These are phyloP conservation scores for Cinnamomum micranthum DNA, from an alignment of 164 flowering plant genomes.

Conservation along the genomic window DNA sequence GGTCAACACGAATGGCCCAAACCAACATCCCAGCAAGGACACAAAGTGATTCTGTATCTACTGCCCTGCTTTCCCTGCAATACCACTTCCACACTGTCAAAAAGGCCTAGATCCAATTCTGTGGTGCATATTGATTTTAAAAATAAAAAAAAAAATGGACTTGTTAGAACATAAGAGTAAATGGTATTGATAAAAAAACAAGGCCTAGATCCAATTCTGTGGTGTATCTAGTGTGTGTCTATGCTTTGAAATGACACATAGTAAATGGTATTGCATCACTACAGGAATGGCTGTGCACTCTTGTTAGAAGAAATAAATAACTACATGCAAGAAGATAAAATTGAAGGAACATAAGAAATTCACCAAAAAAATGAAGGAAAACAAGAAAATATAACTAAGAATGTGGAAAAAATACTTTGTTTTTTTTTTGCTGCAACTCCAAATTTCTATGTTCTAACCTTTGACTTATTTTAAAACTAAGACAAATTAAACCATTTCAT, in stretches of 20 bases:
- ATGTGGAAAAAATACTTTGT: too few relatives aligned
- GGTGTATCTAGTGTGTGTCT: too few relatives aligned
- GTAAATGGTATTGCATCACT: too few relatives aligned
- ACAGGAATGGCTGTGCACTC: neutral
- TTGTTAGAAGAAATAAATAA: neutral
- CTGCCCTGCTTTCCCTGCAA: conserved; percentile 95
- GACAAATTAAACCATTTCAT: too few relatives aligned
- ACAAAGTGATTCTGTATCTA: conserved; percentile 95
- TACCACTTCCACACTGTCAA: conserved; percentile 12
- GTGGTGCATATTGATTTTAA: neutral
- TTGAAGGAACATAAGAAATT: neutral
- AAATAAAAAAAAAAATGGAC: neutral
- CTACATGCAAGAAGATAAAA: too few relatives aligned
- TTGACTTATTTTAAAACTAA: too few relatives aligned
- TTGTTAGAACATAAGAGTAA: neutral
- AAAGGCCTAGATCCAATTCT: conserved; percentile 1
- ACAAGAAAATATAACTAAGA: too few relatives aligned
- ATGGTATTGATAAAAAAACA: neutral
- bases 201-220: neutral
- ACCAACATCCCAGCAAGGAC: conserved; percentile 82
- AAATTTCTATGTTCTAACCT: too few relatives aligned
- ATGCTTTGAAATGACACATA: too few relatives aligned
- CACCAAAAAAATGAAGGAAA: neutral
- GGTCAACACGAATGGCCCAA: conserved; percentile 91
- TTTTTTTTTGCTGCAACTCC: too few relatives aligned